phyloP scores from a whole-genome alignment of 345 rosid species.

The Melaleuca alternifolia region DNA sequence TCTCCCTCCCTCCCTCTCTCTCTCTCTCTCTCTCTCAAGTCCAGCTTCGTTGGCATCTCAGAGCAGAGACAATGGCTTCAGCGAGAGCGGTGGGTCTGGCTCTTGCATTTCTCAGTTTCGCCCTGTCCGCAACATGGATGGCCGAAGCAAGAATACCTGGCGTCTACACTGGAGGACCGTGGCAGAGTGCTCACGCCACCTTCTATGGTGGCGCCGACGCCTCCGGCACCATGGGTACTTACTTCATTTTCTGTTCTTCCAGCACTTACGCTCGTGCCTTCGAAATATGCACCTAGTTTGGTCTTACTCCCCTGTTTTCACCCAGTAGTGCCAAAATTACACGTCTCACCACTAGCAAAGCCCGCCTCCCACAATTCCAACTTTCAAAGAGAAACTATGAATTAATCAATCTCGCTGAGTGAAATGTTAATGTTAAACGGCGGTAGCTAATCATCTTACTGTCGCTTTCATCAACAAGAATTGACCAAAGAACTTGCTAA shows the following conservation, averaged over 20 bases:
- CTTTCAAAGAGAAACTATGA: background rate
- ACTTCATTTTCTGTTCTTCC: background rate
- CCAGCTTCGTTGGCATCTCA: background rate
- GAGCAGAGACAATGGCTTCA: background rate
- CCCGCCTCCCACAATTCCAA: background rate
- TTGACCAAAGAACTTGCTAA: background rate
- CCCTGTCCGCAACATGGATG: background rate
- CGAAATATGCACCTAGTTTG: background rate
- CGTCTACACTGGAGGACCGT: conserved; percentile 23
- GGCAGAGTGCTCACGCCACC: conserved; percentile 72
- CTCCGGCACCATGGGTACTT: conserved; percentile 67
- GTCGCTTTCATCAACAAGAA: background rate
- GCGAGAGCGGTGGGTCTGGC: background rate
- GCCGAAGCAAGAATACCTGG: conserved; percentile 51
- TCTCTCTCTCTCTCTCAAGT: background rate
- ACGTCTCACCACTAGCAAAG: background rate
- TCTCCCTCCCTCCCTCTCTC: background rate
- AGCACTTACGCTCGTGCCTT: background rate
- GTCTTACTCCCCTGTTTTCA: background rate
- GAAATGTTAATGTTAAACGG: background rate
- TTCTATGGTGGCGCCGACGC: conserved; percentile 67
- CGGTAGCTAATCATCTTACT: background rate
- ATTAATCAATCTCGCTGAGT: background rate
- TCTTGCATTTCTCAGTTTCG: background rate
- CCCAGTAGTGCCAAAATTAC: background rate